phyloP scores from a whole-genome alignment of 169 alveolate genomes.

The Plasmodium fragile region DNA sequence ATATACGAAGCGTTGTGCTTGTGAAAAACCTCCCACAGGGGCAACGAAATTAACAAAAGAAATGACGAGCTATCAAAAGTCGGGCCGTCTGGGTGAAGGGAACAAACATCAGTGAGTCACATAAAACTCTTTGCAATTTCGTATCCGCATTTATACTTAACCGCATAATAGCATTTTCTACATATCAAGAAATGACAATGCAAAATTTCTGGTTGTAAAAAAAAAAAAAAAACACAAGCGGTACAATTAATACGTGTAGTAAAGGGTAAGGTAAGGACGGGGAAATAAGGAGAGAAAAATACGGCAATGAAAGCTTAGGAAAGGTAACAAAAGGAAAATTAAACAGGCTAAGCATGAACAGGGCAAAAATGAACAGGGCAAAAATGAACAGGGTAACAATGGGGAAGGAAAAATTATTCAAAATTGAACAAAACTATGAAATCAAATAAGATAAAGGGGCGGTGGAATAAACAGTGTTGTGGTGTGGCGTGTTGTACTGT shows the following conservation, averaged over 20 bases:
- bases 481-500: background rate
- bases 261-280: background rate
- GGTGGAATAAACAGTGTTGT: background rate
- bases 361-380: background rate
- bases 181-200: background rate
- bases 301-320: background rate
- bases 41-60: background rate
- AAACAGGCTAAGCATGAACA: background rate
- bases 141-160: background rate
- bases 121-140: background rate
- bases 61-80: background rate
- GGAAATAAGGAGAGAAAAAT: background rate
- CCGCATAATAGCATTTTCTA: background rate
- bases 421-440: conserved; percentile 11
- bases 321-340: background rate
- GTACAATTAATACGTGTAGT: background rate
- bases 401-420: background rate
- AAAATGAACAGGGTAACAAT: background rate
- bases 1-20: background rate
- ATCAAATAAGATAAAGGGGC: background rate
- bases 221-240: background rate
- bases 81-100: background rate
- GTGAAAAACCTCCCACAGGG: background rate
- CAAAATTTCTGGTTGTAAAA: background rate
- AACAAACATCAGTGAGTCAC: background rate